Evolutionary conservation across 176 grass and related monocot genomes (phyloP).

Genomic region (Paspalum vaginatum): DNA sequence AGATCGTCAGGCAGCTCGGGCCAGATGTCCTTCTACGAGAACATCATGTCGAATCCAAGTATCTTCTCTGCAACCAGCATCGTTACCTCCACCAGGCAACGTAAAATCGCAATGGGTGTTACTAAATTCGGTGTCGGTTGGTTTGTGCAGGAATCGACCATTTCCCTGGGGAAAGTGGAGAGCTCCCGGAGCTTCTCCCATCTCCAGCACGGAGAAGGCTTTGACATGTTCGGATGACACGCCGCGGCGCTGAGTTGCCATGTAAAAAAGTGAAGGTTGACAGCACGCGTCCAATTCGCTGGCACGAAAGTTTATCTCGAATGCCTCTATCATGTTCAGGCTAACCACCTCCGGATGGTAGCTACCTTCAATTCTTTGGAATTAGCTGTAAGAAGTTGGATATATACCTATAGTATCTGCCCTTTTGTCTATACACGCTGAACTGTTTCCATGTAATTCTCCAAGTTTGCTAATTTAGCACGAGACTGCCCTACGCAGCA

Average conservation of each 20-base stretch:
- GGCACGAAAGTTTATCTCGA: constrained; percentile 15
- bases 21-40: constrained; percentile 82
- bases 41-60: constrained; percentile 71
- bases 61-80: constrained; percentile 9
- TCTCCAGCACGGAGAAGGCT: constrained; percentile 55
- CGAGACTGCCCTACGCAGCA: not conserved
- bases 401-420: constrained; percentile 15
- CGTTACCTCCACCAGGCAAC: not conserved
- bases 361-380: constrained; percentile 30
- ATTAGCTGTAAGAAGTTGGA: constrained; percentile 45
- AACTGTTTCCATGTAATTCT: not conserved
- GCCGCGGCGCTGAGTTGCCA: not conserved
- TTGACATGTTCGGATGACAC: constrained; percentile 80
- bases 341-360: constrained; percentile 17
- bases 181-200: constrained; percentile 56
- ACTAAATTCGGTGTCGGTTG: constrained; percentile 15
- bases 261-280: constrained; percentile 41
- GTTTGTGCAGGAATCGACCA: constrained; percentile 70
- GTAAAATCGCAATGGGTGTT: not conserved
- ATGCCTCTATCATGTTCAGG: constrained; percentile 29
- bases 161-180: constrained; percentile 66
- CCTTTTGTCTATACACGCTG: not conserved
- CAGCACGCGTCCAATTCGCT: constrained; percentile 18
- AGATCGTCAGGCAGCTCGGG: constrained; percentile 58
- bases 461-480: constrained; percentile 14